These are phyloP conservation scores for Dinochytrium kinnereticum DNA, from an alignment of 371 early-diverging fungal genomes.

Conservation along the genomic window DNA sequence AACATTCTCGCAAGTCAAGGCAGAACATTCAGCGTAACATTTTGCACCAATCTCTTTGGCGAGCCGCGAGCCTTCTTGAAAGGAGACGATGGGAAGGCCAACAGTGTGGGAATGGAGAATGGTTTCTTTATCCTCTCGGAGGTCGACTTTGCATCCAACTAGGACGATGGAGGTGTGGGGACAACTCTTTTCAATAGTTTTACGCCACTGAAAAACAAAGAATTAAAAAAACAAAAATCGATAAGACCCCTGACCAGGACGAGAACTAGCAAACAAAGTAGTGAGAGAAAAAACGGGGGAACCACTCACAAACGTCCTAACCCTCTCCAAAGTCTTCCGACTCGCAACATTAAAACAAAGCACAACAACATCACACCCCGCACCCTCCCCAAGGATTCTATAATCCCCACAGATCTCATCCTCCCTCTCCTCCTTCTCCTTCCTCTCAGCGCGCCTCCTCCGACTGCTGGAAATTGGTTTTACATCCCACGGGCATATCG, in stretches of 20 bases:
- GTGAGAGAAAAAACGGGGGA: background rate
- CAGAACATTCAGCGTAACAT: background rate
- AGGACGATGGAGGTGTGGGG: constrained; percentile 66
- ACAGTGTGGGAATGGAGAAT: background rate
- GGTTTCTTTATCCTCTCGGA: constrained; percentile 68
- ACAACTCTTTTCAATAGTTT: background rate
- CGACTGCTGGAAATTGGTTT: background rate
- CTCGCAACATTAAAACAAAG: background rate
- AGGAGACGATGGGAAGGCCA: background rate
- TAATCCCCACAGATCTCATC: background rate
- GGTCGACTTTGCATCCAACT: constrained; percentile 88
- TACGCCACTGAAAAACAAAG: background rate
- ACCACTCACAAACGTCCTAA: background rate
- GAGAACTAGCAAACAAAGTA: background rate
- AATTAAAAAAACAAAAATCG: background rate
- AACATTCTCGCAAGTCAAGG: background rate
- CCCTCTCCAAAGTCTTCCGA: background rate
- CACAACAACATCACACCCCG: background rate
- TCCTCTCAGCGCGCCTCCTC: background rate
- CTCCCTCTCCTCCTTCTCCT: background rate
- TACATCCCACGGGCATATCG: too few relatives aligned
- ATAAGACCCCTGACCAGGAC: background rate
- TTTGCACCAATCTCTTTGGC: constrained; percentile 6
- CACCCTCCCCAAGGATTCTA: background rate
- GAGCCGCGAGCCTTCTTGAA: background rate